Base-by-base conservation (phyloP, 257 asterid genomes). In the Salvia splendens region DNA sequence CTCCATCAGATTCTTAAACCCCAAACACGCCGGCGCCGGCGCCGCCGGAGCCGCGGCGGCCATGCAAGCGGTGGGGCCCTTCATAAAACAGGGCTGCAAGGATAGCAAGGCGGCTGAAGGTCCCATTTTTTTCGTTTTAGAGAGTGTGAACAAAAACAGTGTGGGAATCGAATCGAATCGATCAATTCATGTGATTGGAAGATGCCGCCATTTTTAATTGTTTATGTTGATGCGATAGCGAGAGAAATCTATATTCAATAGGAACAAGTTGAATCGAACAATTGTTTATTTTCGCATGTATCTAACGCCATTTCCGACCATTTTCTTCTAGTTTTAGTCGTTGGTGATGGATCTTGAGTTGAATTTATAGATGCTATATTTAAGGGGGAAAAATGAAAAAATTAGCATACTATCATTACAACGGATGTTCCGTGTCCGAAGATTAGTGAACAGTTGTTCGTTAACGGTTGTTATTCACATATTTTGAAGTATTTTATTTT, bases 1-100 rank as follows among this genome's bases (percentile, higher is more conserved):
- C 46, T 87, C 93, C 84, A 82, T 75, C 84, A 91, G 73, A 75
- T 82, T 84, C 71, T 81, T 73, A 80, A 88, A 85, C 77, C 96
- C 86, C 11, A 91, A 80, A 5, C 78, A 77, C 42, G 80, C 61
- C 0, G 68, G 57, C 15, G 73, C 69, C 28, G 80, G 72, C 5
- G 35, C 32, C 20, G 20, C 20, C 20, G 30, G 30, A 24, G 30
- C 30, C 30, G 30, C 30, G 30, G 30, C 30, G 30, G 30, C 30
- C 86, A 81, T 80, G 80, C 87, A 77, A 24, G 81, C 80, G 51
- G 41, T 45, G 64, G 75, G 53, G 3, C 46, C 65, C 61, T 73
- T 24, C 30, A 57, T 30, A 61, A 17, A 47, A 72, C 40, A 41
- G 72, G 62, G 56, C 41, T 74, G 5, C 67, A 82, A 66, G 15